Evolutionary conservation across 2,329 filamentous ascomycete genomes (phyloP).

Genomic region (Ampelomyces quisqualis): DNA sequence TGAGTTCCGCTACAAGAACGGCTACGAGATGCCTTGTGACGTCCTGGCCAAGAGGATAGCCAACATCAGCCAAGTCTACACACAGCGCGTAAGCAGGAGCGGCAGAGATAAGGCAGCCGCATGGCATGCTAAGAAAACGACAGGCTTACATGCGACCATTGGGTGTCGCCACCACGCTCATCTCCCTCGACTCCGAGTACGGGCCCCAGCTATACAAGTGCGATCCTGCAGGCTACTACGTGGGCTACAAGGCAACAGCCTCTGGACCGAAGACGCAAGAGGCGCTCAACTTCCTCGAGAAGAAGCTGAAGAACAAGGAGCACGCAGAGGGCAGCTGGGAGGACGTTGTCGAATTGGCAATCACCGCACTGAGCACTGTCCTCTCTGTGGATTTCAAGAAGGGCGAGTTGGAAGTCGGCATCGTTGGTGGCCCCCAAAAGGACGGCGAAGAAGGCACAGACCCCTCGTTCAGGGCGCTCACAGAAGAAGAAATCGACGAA

Average conservation of each 20-base stretch:
- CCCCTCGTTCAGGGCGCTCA: slow-evolving; percentile 79
- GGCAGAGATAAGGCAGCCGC: slow-evolving; percentile 1
- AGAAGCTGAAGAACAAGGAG: slow-evolving; percentile 99
- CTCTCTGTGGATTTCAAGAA: slow-evolving; percentile 99
- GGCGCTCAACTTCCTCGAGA: slow-evolving; percentile 96
- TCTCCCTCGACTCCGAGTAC: slow-evolving; percentile 87
- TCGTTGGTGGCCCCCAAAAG: slow-evolving; percentile 81
- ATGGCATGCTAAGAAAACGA: slow-evolving; percentile 31
- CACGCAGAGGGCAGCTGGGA: slow-evolving; percentile 89
- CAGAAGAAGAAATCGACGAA: slow-evolving; percentile 97
- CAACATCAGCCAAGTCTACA: slow-evolving; percentile 99
- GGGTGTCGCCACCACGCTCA: slow-evolving; percentile 91
- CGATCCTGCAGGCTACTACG: slow-evolving; percentile 96
- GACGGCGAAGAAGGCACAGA: slow-evolving; percentile 83
- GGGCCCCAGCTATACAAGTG: slow-evolving; percentile 98
- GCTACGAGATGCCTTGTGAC: slow-evolving; percentile 99
- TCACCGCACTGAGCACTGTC: slow-evolving; percentile 91
- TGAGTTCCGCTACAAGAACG: slow-evolving; percentile 97
- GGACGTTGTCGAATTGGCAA: slow-evolving; percentile 95
- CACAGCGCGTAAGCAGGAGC: slow-evolving; percentile 76
- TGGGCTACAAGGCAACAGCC: slow-evolving; percentile 96
- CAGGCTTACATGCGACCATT: slow-evolving; percentile 97
- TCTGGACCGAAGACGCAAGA: slow-evolving; percentile 98
- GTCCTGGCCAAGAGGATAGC: slow-evolving; percentile 93
- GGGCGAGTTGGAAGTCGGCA: slow-evolving; percentile 95